A percentile compares a stretch with the other conserved stretches of the same genome.
Conservation (phyloP, 202 grass and related monocot species). For the Schoenoplectus tabernaemontani region DNA sequence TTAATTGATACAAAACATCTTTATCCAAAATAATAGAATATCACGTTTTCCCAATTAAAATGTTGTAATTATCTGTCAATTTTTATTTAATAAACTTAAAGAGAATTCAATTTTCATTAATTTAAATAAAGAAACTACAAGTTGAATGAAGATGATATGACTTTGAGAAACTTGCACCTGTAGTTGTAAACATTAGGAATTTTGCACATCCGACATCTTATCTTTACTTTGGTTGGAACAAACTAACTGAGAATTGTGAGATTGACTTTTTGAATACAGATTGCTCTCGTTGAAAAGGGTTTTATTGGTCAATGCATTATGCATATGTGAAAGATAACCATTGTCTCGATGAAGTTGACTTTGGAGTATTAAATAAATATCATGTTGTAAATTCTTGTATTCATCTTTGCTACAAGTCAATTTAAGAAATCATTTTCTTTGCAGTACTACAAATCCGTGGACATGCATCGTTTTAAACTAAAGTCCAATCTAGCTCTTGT, state of each 20-base stretch:
- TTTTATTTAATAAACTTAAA: background rate
- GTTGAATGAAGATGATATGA: background rate
- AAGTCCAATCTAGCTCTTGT: background rate
- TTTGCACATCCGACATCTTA: background rate
- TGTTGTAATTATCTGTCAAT: background rate
- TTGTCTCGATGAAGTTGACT: background rate
- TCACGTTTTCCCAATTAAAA: background rate
- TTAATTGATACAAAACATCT: background rate
- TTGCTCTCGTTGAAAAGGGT: background rate
- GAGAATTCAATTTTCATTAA: background rate
- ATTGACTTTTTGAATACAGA: background rate
- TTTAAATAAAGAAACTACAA: background rate
- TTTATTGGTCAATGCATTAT: background rate
- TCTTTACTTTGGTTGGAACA: background rate
- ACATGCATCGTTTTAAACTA: background rate
- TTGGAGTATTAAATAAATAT: background rate
- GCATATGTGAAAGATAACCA: background rate
- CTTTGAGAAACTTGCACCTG: background rate
- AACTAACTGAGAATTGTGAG: background rate
- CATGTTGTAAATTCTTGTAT: background rate
- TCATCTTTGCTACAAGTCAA: background rate
- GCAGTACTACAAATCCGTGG: background rate
- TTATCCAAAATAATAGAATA: background rate
- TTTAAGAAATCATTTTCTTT: background rate
- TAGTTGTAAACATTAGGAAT: background rate